These are phyloP conservation scores for Microstegium vimineum DNA, from an alignment of 176 grass and related monocot species.

Conservation along the genomic window DNA sequence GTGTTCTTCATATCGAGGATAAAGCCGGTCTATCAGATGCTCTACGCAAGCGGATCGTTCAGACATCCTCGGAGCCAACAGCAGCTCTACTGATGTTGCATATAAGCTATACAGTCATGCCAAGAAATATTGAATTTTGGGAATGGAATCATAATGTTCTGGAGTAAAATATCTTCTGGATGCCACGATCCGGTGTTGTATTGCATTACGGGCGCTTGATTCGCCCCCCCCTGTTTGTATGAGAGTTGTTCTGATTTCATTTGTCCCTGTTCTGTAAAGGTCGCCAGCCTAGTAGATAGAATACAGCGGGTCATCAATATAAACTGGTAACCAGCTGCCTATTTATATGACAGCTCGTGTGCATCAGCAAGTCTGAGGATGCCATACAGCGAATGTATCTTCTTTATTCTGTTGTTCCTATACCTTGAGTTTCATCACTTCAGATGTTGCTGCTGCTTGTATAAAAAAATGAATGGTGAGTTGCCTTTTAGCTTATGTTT, in stretches of 20 bases:
- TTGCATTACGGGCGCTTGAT: neutral
- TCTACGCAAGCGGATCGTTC: conserved; percentile 74
- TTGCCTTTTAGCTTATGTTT: neutral
- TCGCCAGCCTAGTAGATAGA: neutral
- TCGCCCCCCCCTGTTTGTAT: neutral
- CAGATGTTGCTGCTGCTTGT: neutral
- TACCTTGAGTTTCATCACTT: neutral
- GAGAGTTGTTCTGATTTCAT: conserved; percentile 2
- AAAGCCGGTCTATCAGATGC: conserved; percentile 82
- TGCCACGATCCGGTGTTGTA: neutral
- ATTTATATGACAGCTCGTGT: conserved; percentile 12
- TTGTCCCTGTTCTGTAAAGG: conserved; percentile 1
- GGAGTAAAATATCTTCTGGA: neutral
- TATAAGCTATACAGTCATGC: neutral
- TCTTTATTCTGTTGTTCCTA: neutral
- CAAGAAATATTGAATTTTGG: neutral
- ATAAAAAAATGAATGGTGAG: neutral
- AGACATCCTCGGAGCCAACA: conserved; percentile 67
- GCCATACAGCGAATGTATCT: neutral
- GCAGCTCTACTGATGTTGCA: conserved; percentile 52
- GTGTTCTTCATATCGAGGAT: conserved; percentile 68
- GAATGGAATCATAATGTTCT: neutral
- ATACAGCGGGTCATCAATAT: neutral
- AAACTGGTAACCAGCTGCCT: neutral
- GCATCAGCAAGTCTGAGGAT: neutral